Conservation (phyloP, 164 flowering plant species). For the Stephania cephalantha region DNA sequence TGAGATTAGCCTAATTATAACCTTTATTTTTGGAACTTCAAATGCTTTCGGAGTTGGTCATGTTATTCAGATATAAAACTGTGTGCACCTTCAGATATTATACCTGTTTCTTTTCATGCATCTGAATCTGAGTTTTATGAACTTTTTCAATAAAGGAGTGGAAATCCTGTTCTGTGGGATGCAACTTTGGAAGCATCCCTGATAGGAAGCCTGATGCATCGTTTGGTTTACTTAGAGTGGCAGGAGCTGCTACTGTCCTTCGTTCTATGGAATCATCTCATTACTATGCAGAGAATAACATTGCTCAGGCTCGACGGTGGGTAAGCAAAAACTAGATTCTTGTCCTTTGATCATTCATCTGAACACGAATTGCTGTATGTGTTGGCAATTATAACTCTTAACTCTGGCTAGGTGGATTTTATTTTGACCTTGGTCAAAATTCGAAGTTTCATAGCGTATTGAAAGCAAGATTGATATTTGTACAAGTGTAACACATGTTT, state of each 20-base stretch:
- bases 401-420: neutral
- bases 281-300: slow-evolving; percentile 69
- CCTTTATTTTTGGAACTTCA: neutral
- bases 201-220: slow-evolving; percentile 61
- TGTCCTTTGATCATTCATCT: neutral
- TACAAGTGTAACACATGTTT: neutral
- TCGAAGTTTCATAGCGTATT: neutral
- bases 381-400: neutral
- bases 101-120: neutral
- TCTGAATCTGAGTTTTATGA: neutral
- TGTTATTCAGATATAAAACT: neutral
- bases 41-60: neutral
- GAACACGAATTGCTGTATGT: neutral
- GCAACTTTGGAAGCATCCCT: slow-evolving; percentile 43
- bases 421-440: neutral
- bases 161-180: slow-evolving; percentile 72
- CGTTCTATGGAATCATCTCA: slow-evolving; percentile 94
- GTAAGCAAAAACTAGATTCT: slow-evolving; percentile 61
- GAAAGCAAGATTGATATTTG: neutral
- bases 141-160: slow-evolving; percentile 43
- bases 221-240: slow-evolving; percentile 43
- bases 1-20: neutral
- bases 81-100: neutral
- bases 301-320: slow-evolving; percentile 93
- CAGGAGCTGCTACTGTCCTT: slow-evolving; percentile 39